Percentiles rank a stretch among this genome's conserved stretches.
phyloP scores from a whole-genome alignment of 768 basidiomycete genomes.

The Arthromyces matolae region DNA sequence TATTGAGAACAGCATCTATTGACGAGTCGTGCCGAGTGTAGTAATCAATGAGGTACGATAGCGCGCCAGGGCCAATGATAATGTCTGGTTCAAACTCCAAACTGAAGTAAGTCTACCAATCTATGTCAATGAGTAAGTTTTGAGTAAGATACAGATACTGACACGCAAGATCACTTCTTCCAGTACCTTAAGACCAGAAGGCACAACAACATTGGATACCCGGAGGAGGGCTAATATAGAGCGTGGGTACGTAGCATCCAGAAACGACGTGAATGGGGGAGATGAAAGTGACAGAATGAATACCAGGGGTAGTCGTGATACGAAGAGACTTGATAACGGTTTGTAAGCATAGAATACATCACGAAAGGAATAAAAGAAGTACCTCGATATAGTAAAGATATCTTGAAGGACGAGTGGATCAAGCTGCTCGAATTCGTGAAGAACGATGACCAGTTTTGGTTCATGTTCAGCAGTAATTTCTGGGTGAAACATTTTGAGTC shows the following conservation, averaged over 20 bases:
- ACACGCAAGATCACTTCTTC: slow-evolving; percentile 57
- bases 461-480: slow-evolving; percentile 9
- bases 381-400: slow-evolving; percentile 72
- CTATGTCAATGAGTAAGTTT: slow-evolving; percentile 1
- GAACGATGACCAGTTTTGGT: slow-evolving; percentile 49
- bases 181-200: slow-evolving; percentile 44
- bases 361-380: neutral
- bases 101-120: slow-evolving; percentile 61
- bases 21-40: slow-evolving; percentile 54
- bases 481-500: neutral
- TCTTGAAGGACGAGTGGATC: slow-evolving; percentile 63
- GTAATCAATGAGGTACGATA: slow-evolving; percentile 58
- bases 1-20: slow-evolving; percentile 50
- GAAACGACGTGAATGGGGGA: slow-evolving; percentile 50
- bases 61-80: slow-evolving; percentile 52
- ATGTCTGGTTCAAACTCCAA: slow-evolving; percentile 55
- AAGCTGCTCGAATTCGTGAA: slow-evolving; percentile 76
- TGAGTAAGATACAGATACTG: slow-evolving; percentile 2
- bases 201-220: slow-evolving; percentile 47
- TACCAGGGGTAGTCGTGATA: slow-evolving; percentile 55
- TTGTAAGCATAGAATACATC: neutral
- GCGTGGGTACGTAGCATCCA: slow-evolving; percentile 58
- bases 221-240: slow-evolving; percentile 57
- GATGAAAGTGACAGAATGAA: slow-evolving; percentile 62
- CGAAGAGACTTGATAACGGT: slow-evolving; percentile 40